Percentiles rank a stretch among this genome's conserved stretches.
Evolutionary conservation across 2,329 filamentous ascomycete genomes (phyloP).

Genomic region (Ramularia collo-cygni): DNA sequence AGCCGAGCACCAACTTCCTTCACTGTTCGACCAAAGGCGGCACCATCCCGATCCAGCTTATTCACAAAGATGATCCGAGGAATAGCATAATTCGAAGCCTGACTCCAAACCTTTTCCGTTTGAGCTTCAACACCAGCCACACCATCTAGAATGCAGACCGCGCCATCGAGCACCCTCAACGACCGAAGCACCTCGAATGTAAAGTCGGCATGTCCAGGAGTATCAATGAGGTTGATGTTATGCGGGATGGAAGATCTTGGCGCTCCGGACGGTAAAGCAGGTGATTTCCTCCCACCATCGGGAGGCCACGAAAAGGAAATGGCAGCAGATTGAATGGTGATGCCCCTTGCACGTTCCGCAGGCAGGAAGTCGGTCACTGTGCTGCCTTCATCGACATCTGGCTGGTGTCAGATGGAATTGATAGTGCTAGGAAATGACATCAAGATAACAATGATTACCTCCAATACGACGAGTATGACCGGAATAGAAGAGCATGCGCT

Average conservation of each 20-base stretch:
- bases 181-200: slow-evolving; percentile 94
- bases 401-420: slow-evolving; percentile 3
- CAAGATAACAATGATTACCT: slow-evolving; percentile 38
- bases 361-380: slow-evolving; percentile 96
- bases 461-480: slow-evolving; percentile 82
- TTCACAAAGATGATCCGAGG: slow-evolving; percentile 78
- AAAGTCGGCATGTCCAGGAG: slow-evolving; percentile 94
- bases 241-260: slow-evolving; percentile 51
- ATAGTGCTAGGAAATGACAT: not conserved
- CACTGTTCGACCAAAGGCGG: slow-evolving; percentile 75
- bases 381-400: slow-evolving; percentile 90
- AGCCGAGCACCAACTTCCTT: slow-evolving; percentile 76
- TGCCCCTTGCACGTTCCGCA: slow-evolving; percentile 82
- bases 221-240: slow-evolving; percentile 88
- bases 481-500: slow-evolving; percentile 97
- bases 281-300: slow-evolving; percentile 19
- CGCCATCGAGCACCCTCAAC: slow-evolving; percentile 77
- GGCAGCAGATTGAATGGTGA: slow-evolving; percentile 95
- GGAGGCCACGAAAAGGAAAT: slow-evolving; percentile 93
- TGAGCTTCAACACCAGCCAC: slow-evolving; percentile 94
- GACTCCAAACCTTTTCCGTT: slow-evolving; percentile 92
- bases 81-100: slow-evolving; percentile 78
- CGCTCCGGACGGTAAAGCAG: slow-evolving; percentile 6
- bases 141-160: slow-evolving; percentile 86
- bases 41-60: slow-evolving; percentile 77